Evolutionary conservation across 805 yeast species (phyloP), one percentile per base, ranked within the genome.

Genomic region (Grigorovia jiainica): DNA sequence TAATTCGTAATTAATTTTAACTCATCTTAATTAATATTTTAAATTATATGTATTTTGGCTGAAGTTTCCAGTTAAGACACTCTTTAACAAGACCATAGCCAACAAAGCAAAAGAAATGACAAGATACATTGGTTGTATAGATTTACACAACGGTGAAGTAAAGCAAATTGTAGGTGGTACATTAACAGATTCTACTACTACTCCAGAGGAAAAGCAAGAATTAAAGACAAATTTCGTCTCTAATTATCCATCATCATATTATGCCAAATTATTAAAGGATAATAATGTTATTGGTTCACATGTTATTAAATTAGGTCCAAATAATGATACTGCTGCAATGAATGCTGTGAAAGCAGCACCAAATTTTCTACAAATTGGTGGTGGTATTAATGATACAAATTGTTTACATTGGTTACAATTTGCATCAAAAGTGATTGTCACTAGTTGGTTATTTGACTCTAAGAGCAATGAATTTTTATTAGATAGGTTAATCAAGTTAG

Each of bases 141-240:
- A 92, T 58, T 79, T 92, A 44, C 99, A 92, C 61, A 75, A 82
- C 7, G 98, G 98, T 2, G 82, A 85, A 51, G 98, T 92, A 46
- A 92, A 92, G 56, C 98, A 92, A 60, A 92, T 92, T 41, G 97
- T 92, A 1, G 99, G 98, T 6, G 95, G 96, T 0, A 83, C 96
- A 0, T 67, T 92, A 17, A 69, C 72, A 0, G 81, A 79, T 44
- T 80, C 76, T 62, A 61, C n/a, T 54, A 61, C 7, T 61, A 27
- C n/a, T 21, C 8, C 6, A 21, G 24, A 21, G 6, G 62, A 8
- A 56, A 63, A 20, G 4, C 74, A 68, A 11, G 46, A 54, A 0
- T 67, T 77, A 7, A 61, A 73, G 20, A 84, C 92, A 5, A 92
- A 92, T 60, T 89, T 84, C 57, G 84, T 89, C 4, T 78, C 95